A percentile compares a stretch with the other conserved stretches of the same genome.
These are phyloP conservation scores for Ogataea neopini DNA, from an alignment of 805 yeast genomes.

Conservation along the genomic window DNA sequence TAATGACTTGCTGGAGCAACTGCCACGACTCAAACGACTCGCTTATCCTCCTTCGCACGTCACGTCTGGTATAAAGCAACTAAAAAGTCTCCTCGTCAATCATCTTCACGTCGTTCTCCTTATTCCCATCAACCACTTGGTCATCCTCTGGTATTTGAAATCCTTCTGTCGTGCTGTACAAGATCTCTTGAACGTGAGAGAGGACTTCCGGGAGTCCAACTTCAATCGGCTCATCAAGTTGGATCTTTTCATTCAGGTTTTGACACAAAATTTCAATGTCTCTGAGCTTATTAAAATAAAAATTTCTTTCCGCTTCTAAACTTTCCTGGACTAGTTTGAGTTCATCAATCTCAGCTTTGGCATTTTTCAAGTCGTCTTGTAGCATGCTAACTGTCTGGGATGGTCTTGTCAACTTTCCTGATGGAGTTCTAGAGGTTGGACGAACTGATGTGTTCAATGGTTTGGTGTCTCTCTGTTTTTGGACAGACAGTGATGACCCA, in stretches of 20 bases:
- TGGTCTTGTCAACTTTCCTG: slow-evolving; percentile 1
- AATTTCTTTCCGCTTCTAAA: slow-evolving; percentile 80
- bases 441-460: slow-evolving; percentile 12
- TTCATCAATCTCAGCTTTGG: slow-evolving; percentile 57
- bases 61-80: slow-evolving; percentile 1
- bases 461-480: slow-evolving; percentile 16
- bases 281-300: slow-evolving; percentile 85
- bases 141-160: slow-evolving; percentile 59
- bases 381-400: slow-evolving; percentile 9
- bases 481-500: slow-evolving; percentile 8
- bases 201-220: slow-evolving; percentile 42
- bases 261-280: slow-evolving; percentile 84
- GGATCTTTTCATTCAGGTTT: slow-evolving; percentile 54
- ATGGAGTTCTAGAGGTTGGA: slow-evolving; percentile 13
- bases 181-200: slow-evolving; percentile 67
- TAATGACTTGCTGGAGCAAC: background rate
- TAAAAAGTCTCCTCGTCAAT: slow-evolving; percentile 40
- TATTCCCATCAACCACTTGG: slow-evolving; percentile 9
- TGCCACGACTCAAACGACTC: background rate
- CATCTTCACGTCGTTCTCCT: slow-evolving; percentile 26
- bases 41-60: background rate
- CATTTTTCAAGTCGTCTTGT: slow-evolving; percentile 49
- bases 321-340: slow-evolving; percentile 61
- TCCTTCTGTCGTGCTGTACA: slow-evolving; percentile 83
- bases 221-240: slow-evolving; percentile 30